Evolutionary conservation across 2,329 filamentous ascomycete genomes (phyloP).

Genomic region (Neofusicoccum kwambonambiense): DNA sequence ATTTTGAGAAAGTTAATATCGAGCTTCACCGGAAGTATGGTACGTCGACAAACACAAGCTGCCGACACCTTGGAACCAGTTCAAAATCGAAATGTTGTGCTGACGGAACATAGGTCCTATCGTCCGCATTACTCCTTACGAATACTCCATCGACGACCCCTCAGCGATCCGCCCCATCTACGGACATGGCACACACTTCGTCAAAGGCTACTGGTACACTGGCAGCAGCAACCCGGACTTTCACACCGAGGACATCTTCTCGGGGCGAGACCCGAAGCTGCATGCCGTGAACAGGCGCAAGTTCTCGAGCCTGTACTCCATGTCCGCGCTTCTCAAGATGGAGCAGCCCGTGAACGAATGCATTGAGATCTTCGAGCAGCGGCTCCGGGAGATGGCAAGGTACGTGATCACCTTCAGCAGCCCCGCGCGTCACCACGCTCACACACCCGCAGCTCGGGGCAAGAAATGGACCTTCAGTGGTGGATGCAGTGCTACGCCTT

Average conservation of each 20-base stretch:
- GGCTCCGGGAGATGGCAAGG: background rate
- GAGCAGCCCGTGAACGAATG: background rate
- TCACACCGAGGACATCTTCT: background rate
- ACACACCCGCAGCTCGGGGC: background rate
- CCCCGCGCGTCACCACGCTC: no score
- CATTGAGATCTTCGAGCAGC: background rate
- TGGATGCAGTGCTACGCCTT: conserved; percentile 52
- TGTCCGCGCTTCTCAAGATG: background rate
- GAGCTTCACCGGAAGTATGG: conserved; percentile 19
- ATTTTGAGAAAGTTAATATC: conserved; percentile 25
- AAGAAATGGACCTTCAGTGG: conserved; percentile 40
- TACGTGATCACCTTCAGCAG: background rate
- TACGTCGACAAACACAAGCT: background rate
- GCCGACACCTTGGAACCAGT: background rate
- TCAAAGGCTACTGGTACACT: conserved; percentile 50
- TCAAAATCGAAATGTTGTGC: background rate
- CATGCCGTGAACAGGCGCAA: background rate
- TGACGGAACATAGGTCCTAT: conserved; percentile 25
- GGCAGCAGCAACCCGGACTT: conserved; percentile 29
- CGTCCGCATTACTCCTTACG: conserved; percentile 31
- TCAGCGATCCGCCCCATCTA: conserved; percentile 32
- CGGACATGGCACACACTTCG: conserved; percentile 48
- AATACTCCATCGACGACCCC: conserved; percentile 32
- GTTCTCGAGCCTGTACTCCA: background rate
- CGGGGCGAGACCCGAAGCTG: background rate